A percentile compares a stretch with the other conserved stretches of the same genome.
These are phyloP conservation scores for Vitis riparia DNA, from an alignment of 164 flowering plant genomes.

Conservation along the genomic window DNA sequence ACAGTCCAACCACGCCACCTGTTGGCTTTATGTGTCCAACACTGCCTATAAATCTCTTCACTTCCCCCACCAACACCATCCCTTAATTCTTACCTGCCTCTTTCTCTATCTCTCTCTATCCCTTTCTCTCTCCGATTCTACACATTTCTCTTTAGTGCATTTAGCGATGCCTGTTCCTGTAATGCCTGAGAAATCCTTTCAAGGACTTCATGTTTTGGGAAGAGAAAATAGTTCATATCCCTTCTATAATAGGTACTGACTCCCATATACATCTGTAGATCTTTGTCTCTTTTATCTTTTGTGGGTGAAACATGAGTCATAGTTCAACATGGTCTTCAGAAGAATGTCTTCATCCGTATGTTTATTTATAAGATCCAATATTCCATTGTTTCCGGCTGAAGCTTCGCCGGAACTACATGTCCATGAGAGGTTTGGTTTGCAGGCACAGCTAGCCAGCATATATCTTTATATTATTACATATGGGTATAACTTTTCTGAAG, in stretches of 20 bases:
- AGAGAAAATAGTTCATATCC: conserved; percentile 25
- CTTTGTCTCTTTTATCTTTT: too few species aligned
- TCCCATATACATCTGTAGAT: too few species aligned
- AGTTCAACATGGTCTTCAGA: too few species aligned
- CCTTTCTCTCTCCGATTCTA: not conserved
- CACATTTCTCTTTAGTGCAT: not conserved
- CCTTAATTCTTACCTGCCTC: conserved; percentile 2
- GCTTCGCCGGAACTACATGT: not conserved
- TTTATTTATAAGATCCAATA: too few species aligned
- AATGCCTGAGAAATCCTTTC: conserved; percentile 37
- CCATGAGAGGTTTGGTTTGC: too few species aligned
- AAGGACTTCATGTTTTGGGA: conserved; percentile 24
- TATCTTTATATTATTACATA: too few species aligned
- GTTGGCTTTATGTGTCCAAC: too few species aligned
- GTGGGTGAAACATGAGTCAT: too few species aligned
- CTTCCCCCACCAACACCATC: not conserved
- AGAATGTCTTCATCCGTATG: too few species aligned
- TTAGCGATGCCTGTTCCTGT: conserved; percentile 40
- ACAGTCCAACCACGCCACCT: not conserved
- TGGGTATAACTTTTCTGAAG: too few species aligned
- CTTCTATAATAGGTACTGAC: conserved; percentile 37
- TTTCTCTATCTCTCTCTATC: conserved; percentile 10
- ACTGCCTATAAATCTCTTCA: conserved; percentile 13
- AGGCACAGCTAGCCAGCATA: too few species aligned
- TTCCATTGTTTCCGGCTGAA: conserved; percentile 1